phyloP scores from a whole-genome alignment of 768 basidiomycete genomes.

The Termitomyces titanicus region DNA sequence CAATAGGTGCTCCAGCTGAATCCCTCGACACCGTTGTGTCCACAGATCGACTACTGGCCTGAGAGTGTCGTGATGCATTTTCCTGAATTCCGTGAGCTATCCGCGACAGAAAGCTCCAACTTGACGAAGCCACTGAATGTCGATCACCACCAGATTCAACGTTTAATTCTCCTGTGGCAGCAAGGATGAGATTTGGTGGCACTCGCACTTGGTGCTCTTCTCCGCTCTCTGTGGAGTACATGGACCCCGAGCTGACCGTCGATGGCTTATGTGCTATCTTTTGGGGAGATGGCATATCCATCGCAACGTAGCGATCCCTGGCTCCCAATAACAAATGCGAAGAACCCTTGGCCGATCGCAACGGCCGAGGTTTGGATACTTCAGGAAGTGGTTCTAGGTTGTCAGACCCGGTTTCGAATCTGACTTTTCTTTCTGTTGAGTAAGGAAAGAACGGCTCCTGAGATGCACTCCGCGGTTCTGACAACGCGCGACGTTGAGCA shows the following conservation, averaged over 20 bases:
- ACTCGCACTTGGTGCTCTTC: slow-evolving; percentile 25
- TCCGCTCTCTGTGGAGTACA: slow-evolving; percentile 27
- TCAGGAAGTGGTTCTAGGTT: background rate
- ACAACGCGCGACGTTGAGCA: slow-evolving; percentile 5
- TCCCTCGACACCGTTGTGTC: slow-evolving; percentile 8
- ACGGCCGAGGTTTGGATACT: slow-evolving; percentile 12
- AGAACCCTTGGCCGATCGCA: slow-evolving; percentile 11
- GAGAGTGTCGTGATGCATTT: slow-evolving; percentile 11
- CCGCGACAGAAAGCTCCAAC: slow-evolving; percentile 15
- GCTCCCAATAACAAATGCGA: slow-evolving; percentile 4
- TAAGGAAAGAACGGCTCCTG: slow-evolving; percentile 26
- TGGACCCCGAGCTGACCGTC: slow-evolving; percentile 23
- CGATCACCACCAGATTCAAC: slow-evolving; percentile 9
- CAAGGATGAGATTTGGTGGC: slow-evolving; percentile 31
- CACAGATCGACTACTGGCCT: slow-evolving; percentile 10
- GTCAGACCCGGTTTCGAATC: slow-evolving; percentile 24
- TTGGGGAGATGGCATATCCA: background rate
- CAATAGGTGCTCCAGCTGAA: slow-evolving; percentile 14
- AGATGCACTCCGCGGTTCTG: slow-evolving; percentile 16
- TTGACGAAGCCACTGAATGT: slow-evolving; percentile 15
- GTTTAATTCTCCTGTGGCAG: slow-evolving; percentile 27
- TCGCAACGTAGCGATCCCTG: background rate
- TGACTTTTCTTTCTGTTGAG: slow-evolving; percentile 33
- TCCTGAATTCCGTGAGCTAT: slow-evolving; percentile 4
- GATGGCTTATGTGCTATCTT: slow-evolving; percentile 24